Percentiles rank a stretch among this genome's conserved stretches.
These are phyloP conservation scores for Polytrichum formosum DNA, from an alignment of 225 moss, liverwort and hornwort species.

Conservation along the genomic window DNA sequence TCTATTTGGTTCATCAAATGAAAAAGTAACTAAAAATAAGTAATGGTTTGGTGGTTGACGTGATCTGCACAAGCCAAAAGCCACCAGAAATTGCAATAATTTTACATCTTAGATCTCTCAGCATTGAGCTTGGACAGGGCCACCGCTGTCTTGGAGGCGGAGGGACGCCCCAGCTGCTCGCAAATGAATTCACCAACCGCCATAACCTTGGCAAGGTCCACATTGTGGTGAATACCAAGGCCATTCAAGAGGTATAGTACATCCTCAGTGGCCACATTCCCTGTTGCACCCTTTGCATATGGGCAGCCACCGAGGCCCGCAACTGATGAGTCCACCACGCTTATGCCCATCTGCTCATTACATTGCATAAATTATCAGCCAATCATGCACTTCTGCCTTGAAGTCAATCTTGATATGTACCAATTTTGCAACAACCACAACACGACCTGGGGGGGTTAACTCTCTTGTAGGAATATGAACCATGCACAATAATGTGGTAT, in stretches of 20 bases:
- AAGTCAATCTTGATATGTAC: too few species aligned
- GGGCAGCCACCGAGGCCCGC: conserved; percentile 93
- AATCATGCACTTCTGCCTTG: too few species aligned
- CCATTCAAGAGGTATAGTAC: conserved; percentile 90
- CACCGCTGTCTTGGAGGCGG: conserved; percentile 74
- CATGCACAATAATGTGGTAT: too few species aligned
- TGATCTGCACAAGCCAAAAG: too few species aligned
- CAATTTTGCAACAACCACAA: too few species aligned
- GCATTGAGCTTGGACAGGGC: conserved; percentile 57
- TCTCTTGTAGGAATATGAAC: too few species aligned
- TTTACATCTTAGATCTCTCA: conserved; percentile 36
- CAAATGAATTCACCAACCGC: conserved; percentile 92
- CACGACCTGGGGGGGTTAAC: too few species aligned
- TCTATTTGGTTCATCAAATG: too few species aligned
- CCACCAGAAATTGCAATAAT: too few species aligned
- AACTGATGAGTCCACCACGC: conserved; percentile 89
- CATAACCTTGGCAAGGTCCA: conserved; percentile 71
- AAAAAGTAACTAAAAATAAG: too few species aligned
- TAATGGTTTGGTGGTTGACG: too few species aligned
- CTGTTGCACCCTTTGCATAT: conserved; percentile 88
- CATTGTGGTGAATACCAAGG: conserved; percentile 86
- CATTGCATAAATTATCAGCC: neutral
- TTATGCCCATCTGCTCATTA: conserved; percentile 79
- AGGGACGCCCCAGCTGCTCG: conserved; percentile 60
- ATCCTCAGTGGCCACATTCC: conserved; percentile 97